These are phyloP conservation scores for Gonapodya prolifera DNA, from an alignment of 192 early-diverging fungal genomes.

Conservation along the genomic window DNA sequence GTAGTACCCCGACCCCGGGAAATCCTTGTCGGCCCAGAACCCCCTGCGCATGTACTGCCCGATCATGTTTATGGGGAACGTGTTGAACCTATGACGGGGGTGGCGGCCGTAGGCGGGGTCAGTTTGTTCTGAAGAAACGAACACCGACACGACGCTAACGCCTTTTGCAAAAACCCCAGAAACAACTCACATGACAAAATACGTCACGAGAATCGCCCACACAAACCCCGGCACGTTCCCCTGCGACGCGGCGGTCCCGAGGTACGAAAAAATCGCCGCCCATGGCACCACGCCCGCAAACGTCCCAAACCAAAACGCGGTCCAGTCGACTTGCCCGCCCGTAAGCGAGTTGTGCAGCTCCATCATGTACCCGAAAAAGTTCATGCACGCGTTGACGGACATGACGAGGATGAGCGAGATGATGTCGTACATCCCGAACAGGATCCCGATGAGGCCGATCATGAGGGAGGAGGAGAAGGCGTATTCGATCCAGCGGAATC, in stretches of 20 bases:
- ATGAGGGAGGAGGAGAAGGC: background rate
- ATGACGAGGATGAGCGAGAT: background rate
- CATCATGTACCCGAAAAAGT: background rate
- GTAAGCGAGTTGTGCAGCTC: background rate
- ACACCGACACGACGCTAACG: too few relatives aligned
- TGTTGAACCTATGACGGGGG: too few relatives aligned
- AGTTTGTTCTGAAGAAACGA: too few relatives aligned
- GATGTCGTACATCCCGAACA: background rate
- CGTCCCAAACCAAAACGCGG: background rate
- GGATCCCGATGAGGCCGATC: background rate
- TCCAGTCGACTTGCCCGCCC: background rate
- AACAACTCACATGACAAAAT: too few relatives aligned
- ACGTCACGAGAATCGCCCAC: background rate
- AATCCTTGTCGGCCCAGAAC: background rate
- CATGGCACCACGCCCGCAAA: background rate
- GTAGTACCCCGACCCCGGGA: constrained; percentile 1
- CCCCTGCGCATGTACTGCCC: background rate
- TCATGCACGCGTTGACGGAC: background rate
- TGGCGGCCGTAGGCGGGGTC: too few relatives aligned
- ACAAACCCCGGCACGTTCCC: background rate
- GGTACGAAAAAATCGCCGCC: too few relatives aligned
- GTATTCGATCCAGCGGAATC: constrained; percentile 1
- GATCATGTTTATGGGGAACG: background rate
- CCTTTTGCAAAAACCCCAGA: too few relatives aligned
- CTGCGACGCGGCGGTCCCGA: background rate